Base-by-base conservation (phyloP, 495 filamentous ascomycete species). In the Aspergillus heteromorphus region DNA sequence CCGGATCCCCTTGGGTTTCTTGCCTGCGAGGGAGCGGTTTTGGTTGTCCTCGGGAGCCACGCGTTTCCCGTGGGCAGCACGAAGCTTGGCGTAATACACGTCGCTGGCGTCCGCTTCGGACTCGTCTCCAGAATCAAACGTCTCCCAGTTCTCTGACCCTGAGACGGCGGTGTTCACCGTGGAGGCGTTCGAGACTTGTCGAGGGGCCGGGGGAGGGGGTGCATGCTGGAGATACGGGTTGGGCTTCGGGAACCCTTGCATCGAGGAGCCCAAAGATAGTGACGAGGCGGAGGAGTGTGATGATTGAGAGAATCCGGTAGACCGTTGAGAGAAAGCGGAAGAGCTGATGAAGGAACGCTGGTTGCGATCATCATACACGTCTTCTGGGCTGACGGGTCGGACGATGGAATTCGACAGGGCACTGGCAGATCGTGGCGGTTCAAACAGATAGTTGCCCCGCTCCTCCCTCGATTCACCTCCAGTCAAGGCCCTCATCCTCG, bases 121-220 rank as follows among this genome's bases (percentile, higher is more conserved):
- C 50, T 86, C 89, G 3, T 83, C 86, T 38, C 78, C 82, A 65
- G 89, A 86, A 58, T 90, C 87, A 56, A 91, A 96, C 19, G 89
- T 95, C 73, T 97, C 91, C 91, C 91, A 97, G 67, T 97, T 97
- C 70, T 96, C 91, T 0, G 88, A 92, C 2, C 89, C 89, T 10
- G 87, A 87, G 2, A 85, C 78, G 3, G 72, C 76, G 0, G 87
- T 89, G 56, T 79, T 81, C 25, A 74, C 65, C 14, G 79, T 79
- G 2, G 84, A 87, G 8, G 84, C 82, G 54, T 82, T 84, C 4
- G 88, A 91, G n/a, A 85, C 84, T 57, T 91, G 87, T 53, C 88
- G 73, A 29, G 73, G 77, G 16, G 78, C 75, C 23, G 79, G 76
- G 10, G 74, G 70, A 23, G 78, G 74, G 41, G 74, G 76, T 17